A percentile compares a stretch with the other conserved stretches of the same genome.
These are phyloP conservation scores for Neonectria hederae DNA, from an alignment of 2,329 filamentous ascomycete genomes.

Conservation along the genomic window DNA sequence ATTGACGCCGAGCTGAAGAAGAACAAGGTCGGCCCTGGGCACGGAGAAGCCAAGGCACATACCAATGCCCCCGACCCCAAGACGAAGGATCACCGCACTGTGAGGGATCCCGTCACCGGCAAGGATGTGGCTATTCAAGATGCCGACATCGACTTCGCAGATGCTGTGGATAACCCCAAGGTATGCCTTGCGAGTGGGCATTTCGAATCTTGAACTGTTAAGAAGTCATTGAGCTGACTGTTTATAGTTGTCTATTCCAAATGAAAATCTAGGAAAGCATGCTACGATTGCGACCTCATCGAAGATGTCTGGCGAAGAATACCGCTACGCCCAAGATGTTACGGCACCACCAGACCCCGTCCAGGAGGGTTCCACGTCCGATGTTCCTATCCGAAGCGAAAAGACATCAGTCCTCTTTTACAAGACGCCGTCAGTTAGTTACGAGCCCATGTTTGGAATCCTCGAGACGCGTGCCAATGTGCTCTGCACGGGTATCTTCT, in stretches of 20 bases:
- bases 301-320: constrained; percentile 78
- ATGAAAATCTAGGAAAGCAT: constrained; percentile 83
- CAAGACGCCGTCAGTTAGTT: constrained; percentile 89
- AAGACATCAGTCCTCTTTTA: constrained; percentile 98
- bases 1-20: constrained; percentile 68
- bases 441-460: constrained; percentile 84
- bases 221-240: background rate
- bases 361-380: constrained; percentile 82
- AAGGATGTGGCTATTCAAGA: constrained; percentile 88
- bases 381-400: constrained; percentile 94
- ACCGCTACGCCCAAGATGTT: constrained; percentile 85
- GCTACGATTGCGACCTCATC: constrained; percentile 77
- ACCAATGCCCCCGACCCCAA: constrained; percentile 49
- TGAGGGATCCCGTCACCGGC: constrained; percentile 90
- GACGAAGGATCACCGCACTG: constrained; percentile 68
- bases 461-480: constrained; percentile 79
- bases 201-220: too few relatives aligned
- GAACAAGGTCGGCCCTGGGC: constrained; percentile 45
- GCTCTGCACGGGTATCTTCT: constrained; percentile 75
- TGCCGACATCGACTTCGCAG: constrained; percentile 73
- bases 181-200: constrained; percentile 52
- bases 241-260: constrained; percentile 81
- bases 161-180: constrained; percentile 75
- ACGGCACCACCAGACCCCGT: constrained; percentile 91
- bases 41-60: constrained; percentile 54